phyloP scores from a whole-genome alignment of 345 rosid genomes.

The sweet orange (Citrus sinensis) region DNA sequence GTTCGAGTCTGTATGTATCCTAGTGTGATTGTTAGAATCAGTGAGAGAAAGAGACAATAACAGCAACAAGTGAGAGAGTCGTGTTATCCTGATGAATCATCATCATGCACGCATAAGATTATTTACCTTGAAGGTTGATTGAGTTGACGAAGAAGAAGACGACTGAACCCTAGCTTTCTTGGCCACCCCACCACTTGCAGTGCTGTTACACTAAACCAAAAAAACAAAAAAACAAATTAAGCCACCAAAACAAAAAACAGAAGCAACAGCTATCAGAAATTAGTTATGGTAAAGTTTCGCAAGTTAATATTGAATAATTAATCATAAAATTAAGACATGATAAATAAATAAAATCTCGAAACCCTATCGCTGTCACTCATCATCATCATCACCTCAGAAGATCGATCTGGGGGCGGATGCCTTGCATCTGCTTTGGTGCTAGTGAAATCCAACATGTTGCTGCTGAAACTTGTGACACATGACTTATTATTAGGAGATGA shows the following conservation, averaged over 20 bases:
- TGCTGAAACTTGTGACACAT: constrained; percentile 56
- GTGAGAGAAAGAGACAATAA: constrained; percentile 9
- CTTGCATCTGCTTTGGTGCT: constrained; percentile 50
- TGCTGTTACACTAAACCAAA: constrained; percentile 65
- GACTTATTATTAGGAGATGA: constrained; percentile 56
- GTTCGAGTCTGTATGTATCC: constrained; percentile 31
- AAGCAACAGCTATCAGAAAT: neutral
- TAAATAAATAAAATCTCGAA: neutral
- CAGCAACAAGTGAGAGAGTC: neutral
- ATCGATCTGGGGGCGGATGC: constrained; percentile 65
- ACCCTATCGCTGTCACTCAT: neutral
- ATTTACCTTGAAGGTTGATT: constrained; percentile 74
- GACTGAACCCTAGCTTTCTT: constrained; percentile 95
- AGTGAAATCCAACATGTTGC: constrained; percentile 71
- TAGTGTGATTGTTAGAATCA: constrained; percentile 33
- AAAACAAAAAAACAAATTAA: neutral
- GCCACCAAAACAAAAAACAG: neutral
- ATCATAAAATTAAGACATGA: too few species aligned
- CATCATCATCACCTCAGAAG: constrained; percentile 53
- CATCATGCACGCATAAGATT: neutral
- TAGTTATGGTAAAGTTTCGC: neutral
- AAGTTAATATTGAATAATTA: too few species aligned
- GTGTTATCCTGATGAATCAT: neutral
- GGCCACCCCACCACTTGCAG: constrained; percentile 61
- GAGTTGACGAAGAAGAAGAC: constrained; percentile 60